Evolutionary conservation across 2,329 filamentous ascomycete genomes (phyloP).

Genomic region (Xylaria sp.): DNA sequence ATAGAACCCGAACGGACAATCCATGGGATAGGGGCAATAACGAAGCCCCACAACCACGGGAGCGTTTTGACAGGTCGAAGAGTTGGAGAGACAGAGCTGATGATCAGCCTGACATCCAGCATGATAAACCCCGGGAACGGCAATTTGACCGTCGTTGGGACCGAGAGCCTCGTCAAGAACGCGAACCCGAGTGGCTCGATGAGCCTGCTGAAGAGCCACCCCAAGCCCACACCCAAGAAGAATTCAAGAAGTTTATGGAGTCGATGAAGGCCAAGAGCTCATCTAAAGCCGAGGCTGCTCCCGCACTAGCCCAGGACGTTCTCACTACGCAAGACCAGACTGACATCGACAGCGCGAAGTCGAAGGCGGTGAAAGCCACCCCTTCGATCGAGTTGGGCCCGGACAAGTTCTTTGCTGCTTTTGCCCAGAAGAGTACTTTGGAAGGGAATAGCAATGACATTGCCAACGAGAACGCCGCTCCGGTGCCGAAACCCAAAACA

Average conservation of each 20-base stretch:
- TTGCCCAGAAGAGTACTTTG: conserved; percentile 53
- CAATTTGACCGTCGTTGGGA: conserved; percentile 65
- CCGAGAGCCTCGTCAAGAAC: conserved; percentile 70
- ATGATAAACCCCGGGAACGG: conserved; percentile 67
- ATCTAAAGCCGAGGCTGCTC: conserved; percentile 51
- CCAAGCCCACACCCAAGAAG: conserved; percentile 82
- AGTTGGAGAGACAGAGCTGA: conserved; percentile 68
- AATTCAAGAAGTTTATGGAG: conserved; percentile 95
- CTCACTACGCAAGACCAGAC: conserved; percentile 50
- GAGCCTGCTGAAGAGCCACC: conserved; percentile 74
- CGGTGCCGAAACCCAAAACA: conserved; percentile 63
- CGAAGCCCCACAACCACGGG: conserved; percentile 53
- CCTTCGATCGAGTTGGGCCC: conserved; percentile 73
- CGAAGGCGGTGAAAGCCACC: conserved; percentile 68
- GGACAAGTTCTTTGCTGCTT: conserved; percentile 80
- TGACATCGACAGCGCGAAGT: conserved; percentile 63
- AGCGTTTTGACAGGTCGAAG: conserved; percentile 67
- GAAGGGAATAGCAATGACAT: conserved; percentile 64
- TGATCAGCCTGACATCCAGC: conserved; percentile 49
- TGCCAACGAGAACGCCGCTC: conserved; percentile 53
- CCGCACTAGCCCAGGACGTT: conserved; percentile 48
- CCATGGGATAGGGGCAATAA: conserved; percentile 77
- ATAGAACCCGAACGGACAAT: conserved; percentile 73
- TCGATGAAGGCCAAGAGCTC: conserved; percentile 75
- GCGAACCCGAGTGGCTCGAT: conserved; percentile 93